These are phyloP conservation scores for Saposhnikovia divaricata DNA, from an alignment of 129 eudicot genomes.

Conservation along the genomic window DNA sequence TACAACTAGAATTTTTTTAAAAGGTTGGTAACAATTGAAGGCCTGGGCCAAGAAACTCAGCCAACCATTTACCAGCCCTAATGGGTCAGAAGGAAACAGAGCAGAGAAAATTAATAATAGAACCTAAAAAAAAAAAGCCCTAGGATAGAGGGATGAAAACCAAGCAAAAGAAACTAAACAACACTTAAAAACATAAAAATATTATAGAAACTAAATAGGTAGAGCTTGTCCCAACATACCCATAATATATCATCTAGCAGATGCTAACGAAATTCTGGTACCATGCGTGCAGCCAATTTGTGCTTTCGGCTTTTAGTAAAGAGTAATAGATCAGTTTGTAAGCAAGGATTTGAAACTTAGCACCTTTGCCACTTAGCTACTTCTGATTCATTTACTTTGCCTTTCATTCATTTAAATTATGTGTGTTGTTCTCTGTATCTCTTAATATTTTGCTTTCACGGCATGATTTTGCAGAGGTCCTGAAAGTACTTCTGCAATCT, in stretches of 20 bases:
- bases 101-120: no score
- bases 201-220: no score
- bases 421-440: neutral
- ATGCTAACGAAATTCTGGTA: neutral
- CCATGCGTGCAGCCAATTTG: neutral
- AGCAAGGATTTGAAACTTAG: neutral
- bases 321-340: neutral
- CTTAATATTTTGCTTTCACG: neutral
- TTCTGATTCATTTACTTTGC: neutral
- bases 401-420: neutral
- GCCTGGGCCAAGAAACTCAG: no score
- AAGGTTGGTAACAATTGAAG: no score
- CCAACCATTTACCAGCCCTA: no score
- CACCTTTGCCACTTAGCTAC: neutral
- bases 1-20: no score
- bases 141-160: no score
- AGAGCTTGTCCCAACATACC: neutral
- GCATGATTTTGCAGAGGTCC: conserved; percentile 47
- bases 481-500: conserved; percentile 54
- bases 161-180: no score
- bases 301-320: neutral
- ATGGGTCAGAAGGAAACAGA: no score
- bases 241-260: neutral
- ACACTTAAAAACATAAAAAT: no score
- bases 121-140: no score